Evolutionary conservation across 345 rosid species (phyloP), one percentile per base, ranked within the genome.

Genomic region (Laguncularia racemosa): DNA sequence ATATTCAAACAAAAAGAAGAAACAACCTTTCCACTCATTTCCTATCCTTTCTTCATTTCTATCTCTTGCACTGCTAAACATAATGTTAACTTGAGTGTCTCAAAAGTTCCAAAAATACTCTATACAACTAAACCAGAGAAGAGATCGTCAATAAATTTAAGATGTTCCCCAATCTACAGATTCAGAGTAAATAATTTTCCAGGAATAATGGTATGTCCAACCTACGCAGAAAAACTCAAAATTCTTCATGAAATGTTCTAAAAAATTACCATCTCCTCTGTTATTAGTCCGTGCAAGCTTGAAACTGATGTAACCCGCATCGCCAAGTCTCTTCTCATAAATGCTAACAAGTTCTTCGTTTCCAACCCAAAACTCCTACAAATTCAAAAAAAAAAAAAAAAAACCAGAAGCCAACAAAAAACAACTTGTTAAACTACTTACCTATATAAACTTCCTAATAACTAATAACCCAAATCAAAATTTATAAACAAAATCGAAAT

Each of bases 291-390:
- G 86, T 12, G 74, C 89, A 48, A 86, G 95, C 78, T 88, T 80
- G 73, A 76, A 88, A 70, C 67, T 71, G 53, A 74, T 66, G 76
- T 91, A 91, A 60, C 98, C 96, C 67, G 95, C 98, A 57, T 81
- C 88, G 15, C 82, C 78, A 52, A 91, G 84, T 64, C 90, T 82
- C 75, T 83, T 84, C 81, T 91, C 92, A 43, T 88, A 91, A 67
- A 91, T 58, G 57, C 66, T 71, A 18, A 91, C 98, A 64, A 91
- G 85, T 69, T 91, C 96, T 63, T 88, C 82, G 58, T 91, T 91
- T 20, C 92, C 92, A 40, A 81, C 78, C 98, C 98, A 91, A 65
- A 91, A 91, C 76, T 88, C 98, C 98, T 91, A 66, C 48, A 12
- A 14, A 56, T 55, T 23, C 19, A 50, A 33, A 48, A 56, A 50